These are phyloP conservation scores for Botrytis byssoidea DNA, from an alignment of 2,329 filamentous ascomycete genomes.

Conservation along the genomic window DNA sequence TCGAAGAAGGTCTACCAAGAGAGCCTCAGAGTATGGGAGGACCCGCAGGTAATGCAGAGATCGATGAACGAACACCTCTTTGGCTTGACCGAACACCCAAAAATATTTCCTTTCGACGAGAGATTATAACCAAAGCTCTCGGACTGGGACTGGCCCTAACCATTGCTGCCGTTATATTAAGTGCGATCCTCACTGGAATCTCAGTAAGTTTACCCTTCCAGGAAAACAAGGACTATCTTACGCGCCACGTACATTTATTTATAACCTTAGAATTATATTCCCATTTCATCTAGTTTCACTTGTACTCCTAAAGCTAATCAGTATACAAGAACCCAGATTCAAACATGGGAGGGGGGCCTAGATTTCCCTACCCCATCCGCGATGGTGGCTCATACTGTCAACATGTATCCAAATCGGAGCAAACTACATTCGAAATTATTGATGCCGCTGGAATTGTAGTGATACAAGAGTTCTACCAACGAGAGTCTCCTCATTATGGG, in stretches of 20 bases:
- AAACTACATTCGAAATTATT: constrained; percentile 29
- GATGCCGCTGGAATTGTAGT: constrained; percentile 28
- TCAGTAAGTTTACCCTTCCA: neutral
- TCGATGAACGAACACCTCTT: constrained; percentile 31
- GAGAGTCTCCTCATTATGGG: constrained; percentile 18
- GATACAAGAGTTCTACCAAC: constrained; percentile 28
- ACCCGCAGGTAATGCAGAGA: constrained; percentile 24
- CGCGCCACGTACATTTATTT: neutral
- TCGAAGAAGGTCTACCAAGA: constrained; percentile 29
- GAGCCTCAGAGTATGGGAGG: constrained; percentile 37
- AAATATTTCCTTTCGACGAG: constrained; percentile 18
- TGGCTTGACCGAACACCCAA: constrained; percentile 20
- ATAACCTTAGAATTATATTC: too few species aligned
- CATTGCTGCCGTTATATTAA: neutral
- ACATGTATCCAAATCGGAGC: constrained; percentile 25
- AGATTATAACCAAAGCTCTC: constrained; percentile 23
- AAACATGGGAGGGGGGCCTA: constrained; percentile 6
- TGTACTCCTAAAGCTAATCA: neutral
- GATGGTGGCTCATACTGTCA: constrained; percentile 29
- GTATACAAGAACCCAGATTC: neutral
- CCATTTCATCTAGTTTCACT: neutral
- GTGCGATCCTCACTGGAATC: neutral
- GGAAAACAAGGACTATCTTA: neutral
- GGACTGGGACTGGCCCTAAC: constrained; percentile 29
- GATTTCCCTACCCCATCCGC: constrained; percentile 21